Evolutionary conservation across 108 stramenopile species (phyloP), one percentile per base, ranked within the genome.

Genomic region (Cyclotella kingstonii): DNA sequence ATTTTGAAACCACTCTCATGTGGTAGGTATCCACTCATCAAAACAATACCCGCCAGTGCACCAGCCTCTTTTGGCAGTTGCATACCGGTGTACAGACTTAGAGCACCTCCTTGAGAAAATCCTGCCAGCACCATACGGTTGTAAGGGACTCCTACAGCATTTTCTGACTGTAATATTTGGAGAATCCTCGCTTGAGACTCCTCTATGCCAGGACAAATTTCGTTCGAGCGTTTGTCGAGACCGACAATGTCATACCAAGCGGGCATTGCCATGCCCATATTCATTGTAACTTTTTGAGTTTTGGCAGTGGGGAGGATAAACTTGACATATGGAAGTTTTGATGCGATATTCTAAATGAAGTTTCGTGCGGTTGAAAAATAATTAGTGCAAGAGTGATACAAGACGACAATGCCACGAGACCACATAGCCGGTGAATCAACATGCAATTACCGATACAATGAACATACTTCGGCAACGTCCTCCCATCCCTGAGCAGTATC

Each of bases 291-390:
- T 31, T 90, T 90, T 68, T 84, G 84, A 6, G 84, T 92, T 14
- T 91, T 88, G 11, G 96, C 96, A 2, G 94, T 95, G 8, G 96
- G 96, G 5, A 97, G 59, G n/a, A 97, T 77, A 61, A 97, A 89
- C 40, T 92, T 92, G 31, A 77, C 63, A 60, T 92, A 56, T 0
- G 94, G 95, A 70, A 94, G 51, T 56, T 74, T 44, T 11, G 58
- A 43, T 22, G 87, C 87, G 1, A 92, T 34, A 28, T 81, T 68
- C 73, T 81, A 45, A 0, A 5, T 27, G 27, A 45, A 41, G 12
- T 6, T n/a, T n/a, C 0, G 33, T 57, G 7, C 5, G 47, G 35
- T 17, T 25, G 41, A 41, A 35, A 34, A 45, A 38, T 38, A 33
- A 40, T 36, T 45, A 30, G 17, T 6, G 38, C 34, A 34, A 66